A percentile compares a stretch with the other conserved stretches of the same genome.
These are phyloP conservation scores for Backusella liffmaniae DNA, from an alignment of 192 early-diverging fungal genomes.

Conservation along the genomic window DNA sequence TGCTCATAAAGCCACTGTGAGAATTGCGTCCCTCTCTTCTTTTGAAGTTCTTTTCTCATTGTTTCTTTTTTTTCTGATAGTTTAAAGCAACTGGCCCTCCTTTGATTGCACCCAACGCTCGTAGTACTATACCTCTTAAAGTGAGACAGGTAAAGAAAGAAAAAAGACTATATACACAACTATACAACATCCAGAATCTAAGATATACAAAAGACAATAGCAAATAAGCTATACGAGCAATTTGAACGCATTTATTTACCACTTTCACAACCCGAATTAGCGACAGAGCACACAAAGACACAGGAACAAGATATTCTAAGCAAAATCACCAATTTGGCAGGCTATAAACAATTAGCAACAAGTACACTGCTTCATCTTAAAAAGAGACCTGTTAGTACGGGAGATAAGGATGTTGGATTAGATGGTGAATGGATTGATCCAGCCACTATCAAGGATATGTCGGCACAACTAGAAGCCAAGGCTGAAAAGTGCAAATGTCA, in stretches of 20 bases:
- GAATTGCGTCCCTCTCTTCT: not conserved
- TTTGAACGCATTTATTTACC: constrained; percentile 60
- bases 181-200: not conserved
- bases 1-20: constrained; percentile 7
- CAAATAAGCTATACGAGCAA: constrained; percentile 45
- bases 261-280: constrained; percentile 29
- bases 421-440: constrained; percentile 56
- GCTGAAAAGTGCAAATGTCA: constrained; percentile 28
- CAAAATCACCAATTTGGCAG: constrained; percentile 39
- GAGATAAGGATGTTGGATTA: constrained; percentile 56
- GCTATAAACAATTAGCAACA: constrained; percentile 47
- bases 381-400: constrained; percentile 46
- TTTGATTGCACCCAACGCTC: constrained; percentile 37
- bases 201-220: constrained; percentile 18
- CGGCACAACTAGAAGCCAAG: not conserved
- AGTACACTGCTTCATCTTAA: constrained; percentile 53
- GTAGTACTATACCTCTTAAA: constrained; percentile 39
- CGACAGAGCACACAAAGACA: constrained; percentile 51
- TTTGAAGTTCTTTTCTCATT: not conserved
- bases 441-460: not conserved
- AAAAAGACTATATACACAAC: not conserved
- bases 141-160: constrained; percentile 36
- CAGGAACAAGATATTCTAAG: constrained; percentile 45
- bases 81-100: constrained; percentile 37
- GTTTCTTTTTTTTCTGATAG: not conserved